Evolutionary conservation across 208 protist species (phyloP).

Genomic region (Giardia duodenalis): DNA sequence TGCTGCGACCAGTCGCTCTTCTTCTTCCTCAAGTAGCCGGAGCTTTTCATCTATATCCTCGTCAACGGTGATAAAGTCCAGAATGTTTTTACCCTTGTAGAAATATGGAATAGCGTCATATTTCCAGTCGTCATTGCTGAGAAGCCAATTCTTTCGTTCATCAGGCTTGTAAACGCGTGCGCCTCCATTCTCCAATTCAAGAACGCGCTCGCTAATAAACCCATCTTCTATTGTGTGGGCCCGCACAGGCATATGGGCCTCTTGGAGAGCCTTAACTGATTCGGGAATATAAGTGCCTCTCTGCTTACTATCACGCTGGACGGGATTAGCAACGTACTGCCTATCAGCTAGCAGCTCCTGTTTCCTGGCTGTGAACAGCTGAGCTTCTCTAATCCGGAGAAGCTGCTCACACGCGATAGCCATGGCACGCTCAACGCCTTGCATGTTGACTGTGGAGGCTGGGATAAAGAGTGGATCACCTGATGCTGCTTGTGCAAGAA

Average conservation of each 20-base stretch:
- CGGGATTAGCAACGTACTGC: slow-evolving; percentile 49
- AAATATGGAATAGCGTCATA: slow-evolving; percentile 96
- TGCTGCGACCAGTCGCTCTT: slow-evolving; percentile 67
- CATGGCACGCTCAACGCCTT: slow-evolving; percentile 21
- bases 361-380: slow-evolving; percentile 57
- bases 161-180: slow-evolving; percentile 68
- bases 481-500: neutral
- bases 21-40: slow-evolving; percentile 57
- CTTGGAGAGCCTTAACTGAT: slow-evolving; percentile 48
- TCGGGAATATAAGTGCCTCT: slow-evolving; percentile 59
- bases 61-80: slow-evolving; percentile 83
- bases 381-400: slow-evolving; percentile 64
- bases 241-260: neutral
- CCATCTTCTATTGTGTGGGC: slow-evolving; percentile 15
- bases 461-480: neutral
- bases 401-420: slow-evolving; percentile 72
- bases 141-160: slow-evolving; percentile 51
- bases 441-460: neutral
- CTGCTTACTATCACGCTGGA: slow-evolving; percentile 45
- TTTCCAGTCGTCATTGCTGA: slow-evolving; percentile 80
- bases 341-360: slow-evolving; percentile 48
- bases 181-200: slow-evolving; percentile 69
- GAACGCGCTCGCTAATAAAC: slow-evolving; percentile 56
- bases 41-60: slow-evolving; percentile 74
- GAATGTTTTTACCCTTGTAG: slow-evolving; percentile 96